Base-by-base conservation (phyloP, 176 grass and related monocot species). In the Olyra latifolia region DNA sequence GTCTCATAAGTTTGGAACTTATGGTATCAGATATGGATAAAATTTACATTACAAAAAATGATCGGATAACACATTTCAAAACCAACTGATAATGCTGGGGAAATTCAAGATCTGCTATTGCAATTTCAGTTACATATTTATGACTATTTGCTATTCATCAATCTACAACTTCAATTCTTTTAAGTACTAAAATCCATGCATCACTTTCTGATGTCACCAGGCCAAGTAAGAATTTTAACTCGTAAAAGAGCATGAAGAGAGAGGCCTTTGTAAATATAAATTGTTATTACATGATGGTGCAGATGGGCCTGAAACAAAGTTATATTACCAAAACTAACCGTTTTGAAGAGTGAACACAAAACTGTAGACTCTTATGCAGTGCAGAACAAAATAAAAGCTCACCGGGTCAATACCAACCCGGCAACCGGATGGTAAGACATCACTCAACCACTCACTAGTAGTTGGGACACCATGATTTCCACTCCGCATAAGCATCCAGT, bases 381-480 rank as follows among this genome's bases (percentile, higher is more conserved):
- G 60, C 53, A 65, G 24, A 78, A 72, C 29, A 85, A 53, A 88
- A 73, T n/a, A 78, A 43, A 53, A 89, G 78, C 89, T 90, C 83
- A 98, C 95, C 87, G 95, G 95, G 68, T 98, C 95, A 61, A 98
- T 98, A 75, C 95, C 95, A 92, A 98, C 82, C 84, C 86, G 83
- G 56, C 88, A 83, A 72, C 92, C 92, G 66, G 92, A 80, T 44
- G 89, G 78, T 80, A 98, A 85, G 46, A 98, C 88, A 80, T 98
- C 90, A 87, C 88, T 98, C 62, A 98, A 80, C 95, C 95, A 98
- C 77, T 98, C 95, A 62, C 52, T 87, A 71, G 88, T 91, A 56
- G 87, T 92, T 75, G 95, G 95, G 73, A 94, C 87, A 62, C 92
- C 95, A 83, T 72, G 82, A 79, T 86, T 98, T 46, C 95, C 95